Evolutionary conservation across 345 rosid species (phyloP).

Genomic region (Linum tenue): DNA sequence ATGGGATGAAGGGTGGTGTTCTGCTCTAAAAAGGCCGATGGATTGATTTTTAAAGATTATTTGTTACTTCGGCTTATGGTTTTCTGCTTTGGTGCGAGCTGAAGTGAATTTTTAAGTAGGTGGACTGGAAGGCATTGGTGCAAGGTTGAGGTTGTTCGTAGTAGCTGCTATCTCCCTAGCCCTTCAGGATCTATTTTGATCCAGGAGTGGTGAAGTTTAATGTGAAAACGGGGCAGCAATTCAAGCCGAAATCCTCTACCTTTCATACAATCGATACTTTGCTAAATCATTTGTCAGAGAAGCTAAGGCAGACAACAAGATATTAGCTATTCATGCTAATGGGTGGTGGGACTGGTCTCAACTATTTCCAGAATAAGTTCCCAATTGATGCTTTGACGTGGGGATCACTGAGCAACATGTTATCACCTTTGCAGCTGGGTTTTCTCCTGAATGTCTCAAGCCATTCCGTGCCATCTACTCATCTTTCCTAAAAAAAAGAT

Average conservation of each 20-base stretch:
- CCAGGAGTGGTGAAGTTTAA: slow-evolving; percentile 66
- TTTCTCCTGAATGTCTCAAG: slow-evolving; percentile 62
- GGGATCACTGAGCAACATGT: slow-evolving; percentile 79
- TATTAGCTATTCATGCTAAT: slow-evolving; percentile 66
- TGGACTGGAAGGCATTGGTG: too few species aligned
- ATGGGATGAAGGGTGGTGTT: too few species aligned
- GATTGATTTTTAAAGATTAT: too few species aligned
- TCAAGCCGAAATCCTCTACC: slow-evolving; percentile 42
- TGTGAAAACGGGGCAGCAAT: slow-evolving; percentile 47
- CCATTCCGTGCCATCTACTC: slow-evolving; percentile 79
- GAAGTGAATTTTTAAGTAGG: too few species aligned
- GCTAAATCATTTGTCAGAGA: slow-evolving; percentile 56
- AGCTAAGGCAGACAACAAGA: slow-evolving; percentile 51
- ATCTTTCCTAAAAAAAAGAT: slow-evolving; percentile 63
- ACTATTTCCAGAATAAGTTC: slow-evolving; percentile 52
- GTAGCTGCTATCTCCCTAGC: too few species aligned
- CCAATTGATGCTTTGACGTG: slow-evolving; percentile 72
- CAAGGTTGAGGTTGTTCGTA: too few species aligned
- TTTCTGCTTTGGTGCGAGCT: too few species aligned
- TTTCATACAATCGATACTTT: slow-evolving; percentile 54
- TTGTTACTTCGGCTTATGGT: too few species aligned
- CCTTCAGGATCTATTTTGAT: slow-evolving; percentile 3
- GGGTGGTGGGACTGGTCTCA: slow-evolving; percentile 81
- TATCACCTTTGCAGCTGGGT: slow-evolving; percentile 71
- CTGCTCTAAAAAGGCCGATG: too few species aligned